These are phyloP conservation scores for Mycena pura DNA, from an alignment of 768 basidiomycete species.

Conservation along the genomic window DNA sequence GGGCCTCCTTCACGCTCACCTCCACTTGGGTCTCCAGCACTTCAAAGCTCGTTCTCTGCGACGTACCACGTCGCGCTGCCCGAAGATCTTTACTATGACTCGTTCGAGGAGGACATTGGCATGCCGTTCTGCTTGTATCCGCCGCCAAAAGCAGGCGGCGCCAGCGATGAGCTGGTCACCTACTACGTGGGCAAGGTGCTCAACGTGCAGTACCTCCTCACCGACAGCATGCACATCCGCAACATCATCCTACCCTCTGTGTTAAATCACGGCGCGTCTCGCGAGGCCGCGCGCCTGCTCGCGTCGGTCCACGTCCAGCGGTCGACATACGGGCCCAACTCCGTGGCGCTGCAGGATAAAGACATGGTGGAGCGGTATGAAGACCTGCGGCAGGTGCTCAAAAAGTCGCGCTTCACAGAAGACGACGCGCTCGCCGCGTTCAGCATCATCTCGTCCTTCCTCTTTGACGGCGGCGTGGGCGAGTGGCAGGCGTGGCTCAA, in stretches of 20 bases:
- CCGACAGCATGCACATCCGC: constrained; percentile 53
- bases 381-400: constrained; percentile 33
- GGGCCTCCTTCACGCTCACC: constrained; percentile 36
- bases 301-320: constrained; percentile 60
- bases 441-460: constrained; percentile 75
- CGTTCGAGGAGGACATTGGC: not conserved
- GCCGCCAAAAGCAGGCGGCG: not conserved
- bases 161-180: constrained; percentile 36
- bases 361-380: constrained; percentile 33
- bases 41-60: constrained; percentile 36
- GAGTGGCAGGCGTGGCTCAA: constrained; percentile 72
- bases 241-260: constrained; percentile 59
- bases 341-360: constrained; percentile 33
- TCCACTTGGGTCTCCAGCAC: constrained; percentile 28
- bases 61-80: constrained; percentile 24
- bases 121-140: not conserved
- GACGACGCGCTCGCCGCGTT: constrained; percentile 84
- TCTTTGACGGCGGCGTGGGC: constrained; percentile 80
- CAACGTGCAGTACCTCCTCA: constrained; percentile 73
- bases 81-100: constrained; percentile 2
- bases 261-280: constrained; percentile 51
- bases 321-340: constrained; percentile 23
- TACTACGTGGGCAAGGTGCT: constrained; percentile 70
- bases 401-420: constrained; percentile 43
- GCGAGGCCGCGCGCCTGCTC: constrained; percentile 67